A percentile compares a stretch with the other conserved stretches of the same genome.
Conservation (phyloP, 2,329 filamentous ascomycete genomes). For the Ciborinia camelliae region DNA sequence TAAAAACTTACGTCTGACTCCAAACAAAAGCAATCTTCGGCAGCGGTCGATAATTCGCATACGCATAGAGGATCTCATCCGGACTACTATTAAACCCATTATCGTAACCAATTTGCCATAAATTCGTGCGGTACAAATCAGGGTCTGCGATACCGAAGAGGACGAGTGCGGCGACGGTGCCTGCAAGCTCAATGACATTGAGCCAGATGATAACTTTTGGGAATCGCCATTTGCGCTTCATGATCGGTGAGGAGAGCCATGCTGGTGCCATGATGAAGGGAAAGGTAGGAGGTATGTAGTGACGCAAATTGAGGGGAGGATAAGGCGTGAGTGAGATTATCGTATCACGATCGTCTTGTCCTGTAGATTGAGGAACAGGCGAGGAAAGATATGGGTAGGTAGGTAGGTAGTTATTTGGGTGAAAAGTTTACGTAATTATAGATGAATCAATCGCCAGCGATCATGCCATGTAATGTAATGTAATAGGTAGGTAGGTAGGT, state of each 20-base stretch:
- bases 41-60: constrained; percentile 65
- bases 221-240: constrained; percentile 44
- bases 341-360: not conserved
- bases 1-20: constrained; percentile 62
- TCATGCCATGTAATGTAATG: not conserved
- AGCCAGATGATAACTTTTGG: constrained; percentile 48
- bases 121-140: constrained; percentile 64
- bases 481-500: too few relatives aligned
- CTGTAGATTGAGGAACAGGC: not conserved
- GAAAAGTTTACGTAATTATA: not conserved
- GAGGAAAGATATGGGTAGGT: too few relatives aligned
- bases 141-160: constrained; percentile 72
- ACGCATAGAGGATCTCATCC: constrained; percentile 64
- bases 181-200: constrained; percentile 62
- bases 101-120: constrained; percentile 71
- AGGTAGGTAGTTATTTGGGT: too few relatives aligned
- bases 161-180: constrained; percentile 63
- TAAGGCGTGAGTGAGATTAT: not conserved
- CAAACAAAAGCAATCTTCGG: constrained; percentile 66
- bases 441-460: constrained; percentile 18
- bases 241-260: constrained; percentile 15
- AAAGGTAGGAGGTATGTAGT: not conserved
- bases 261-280: constrained; percentile 11
- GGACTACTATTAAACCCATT: constrained; percentile 74
- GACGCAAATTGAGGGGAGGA: not conserved